Evolutionary conservation across 768 basidiomycete species (phyloP).

Genomic region (Pleurotus pulmonarius): DNA sequence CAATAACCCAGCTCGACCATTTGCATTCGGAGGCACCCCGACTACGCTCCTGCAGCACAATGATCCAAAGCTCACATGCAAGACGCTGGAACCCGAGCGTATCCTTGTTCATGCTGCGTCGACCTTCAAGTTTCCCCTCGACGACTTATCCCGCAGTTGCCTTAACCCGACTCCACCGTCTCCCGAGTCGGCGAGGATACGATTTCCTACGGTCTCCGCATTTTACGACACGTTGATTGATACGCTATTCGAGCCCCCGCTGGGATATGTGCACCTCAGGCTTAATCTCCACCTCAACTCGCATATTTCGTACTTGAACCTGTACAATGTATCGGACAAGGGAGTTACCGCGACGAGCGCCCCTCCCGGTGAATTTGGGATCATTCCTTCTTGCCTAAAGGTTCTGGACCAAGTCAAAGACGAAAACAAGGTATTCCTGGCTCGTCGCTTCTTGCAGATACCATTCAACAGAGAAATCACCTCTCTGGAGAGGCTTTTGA

Average conservation of each 20-base stretch:
- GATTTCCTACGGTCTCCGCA: constrained; percentile 12
- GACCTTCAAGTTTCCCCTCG: constrained; percentile 11
- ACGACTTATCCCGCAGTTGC: constrained; percentile 12
- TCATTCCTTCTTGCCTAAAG: neutral
- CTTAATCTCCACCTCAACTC: neutral
- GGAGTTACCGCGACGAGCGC: neutral
- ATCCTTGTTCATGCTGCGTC: constrained; percentile 14
- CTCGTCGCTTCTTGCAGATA: neutral
- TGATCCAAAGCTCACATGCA: neutral
- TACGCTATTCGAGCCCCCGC: neutral
- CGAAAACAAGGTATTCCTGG: neutral
- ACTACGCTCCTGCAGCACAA: neutral
- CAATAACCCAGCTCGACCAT: neutral
- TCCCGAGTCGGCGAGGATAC: constrained; percentile 1
- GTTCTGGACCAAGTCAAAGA: neutral
- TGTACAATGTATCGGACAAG: neutral
- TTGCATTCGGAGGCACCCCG: neutral
- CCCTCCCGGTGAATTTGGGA: neutral
- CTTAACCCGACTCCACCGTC: constrained; percentile 11
- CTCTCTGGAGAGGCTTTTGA: neutral
- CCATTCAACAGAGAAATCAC: neutral
- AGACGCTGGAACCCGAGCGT: constrained; percentile 5
- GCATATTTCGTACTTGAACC: neutral
- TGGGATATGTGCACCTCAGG: neutral
- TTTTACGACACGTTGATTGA: constrained; percentile 5